Evolutionary conservation across 306 rosid genomes (phyloP).

Genomic region (Cucurbita argyrosperma): DNA sequence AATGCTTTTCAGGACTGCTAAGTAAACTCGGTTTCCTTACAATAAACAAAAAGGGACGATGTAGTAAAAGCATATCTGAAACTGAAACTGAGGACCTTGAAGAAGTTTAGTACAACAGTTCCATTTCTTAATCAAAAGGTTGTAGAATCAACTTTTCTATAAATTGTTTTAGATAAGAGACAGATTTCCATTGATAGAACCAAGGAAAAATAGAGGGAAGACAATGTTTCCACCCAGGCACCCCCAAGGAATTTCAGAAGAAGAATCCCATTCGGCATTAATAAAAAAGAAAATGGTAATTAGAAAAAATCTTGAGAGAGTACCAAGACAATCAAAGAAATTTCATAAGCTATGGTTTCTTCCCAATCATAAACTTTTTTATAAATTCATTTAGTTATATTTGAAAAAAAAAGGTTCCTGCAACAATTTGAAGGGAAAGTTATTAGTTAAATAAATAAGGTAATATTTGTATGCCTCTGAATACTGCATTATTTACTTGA

Average conservation of each 20-base stretch:
- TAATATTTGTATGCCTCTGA: background rate
- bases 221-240: background rate
- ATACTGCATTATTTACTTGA: background rate
- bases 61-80: background rate
- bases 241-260: background rate
- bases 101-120: background rate
- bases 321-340: background rate
- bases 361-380: background rate
- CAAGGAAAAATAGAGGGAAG: background rate
- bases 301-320: background rate
- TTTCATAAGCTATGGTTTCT: background rate
- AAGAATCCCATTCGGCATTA: background rate
- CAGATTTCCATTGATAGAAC: background rate
- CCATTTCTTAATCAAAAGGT: background rate
- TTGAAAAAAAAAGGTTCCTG: background rate
- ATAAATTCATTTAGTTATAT: background rate
- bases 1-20: background rate
- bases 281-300: background rate
- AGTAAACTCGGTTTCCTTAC: background rate
- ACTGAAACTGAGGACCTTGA: background rate
- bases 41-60: background rate
- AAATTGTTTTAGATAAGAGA: background rate
- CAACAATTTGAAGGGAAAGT: background rate
- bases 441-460: background rate
- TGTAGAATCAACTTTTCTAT: background rate